A percentile compares a stretch with the other conserved stretches of the same genome.
These are phyloP conservation scores for Scheffersomyces coipomensis DNA, from an alignment of 805 yeast species.

Conservation along the genomic window DNA sequence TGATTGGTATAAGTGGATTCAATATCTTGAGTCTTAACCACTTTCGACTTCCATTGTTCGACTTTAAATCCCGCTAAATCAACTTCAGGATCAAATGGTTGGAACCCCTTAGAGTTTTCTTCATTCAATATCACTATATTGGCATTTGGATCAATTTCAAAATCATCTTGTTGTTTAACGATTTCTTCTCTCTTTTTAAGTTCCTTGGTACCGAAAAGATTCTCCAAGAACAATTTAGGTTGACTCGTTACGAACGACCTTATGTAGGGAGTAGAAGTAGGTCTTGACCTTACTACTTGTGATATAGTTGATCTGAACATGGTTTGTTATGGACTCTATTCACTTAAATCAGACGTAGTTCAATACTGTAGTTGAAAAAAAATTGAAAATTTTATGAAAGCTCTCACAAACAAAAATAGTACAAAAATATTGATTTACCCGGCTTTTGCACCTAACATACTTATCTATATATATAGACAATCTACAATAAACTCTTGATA, in stretches of 20 bases:
- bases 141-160: constrained; percentile 26
- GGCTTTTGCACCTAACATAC: too few species aligned
- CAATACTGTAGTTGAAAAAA: constrained; percentile 3
- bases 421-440: too few species aligned
- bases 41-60: constrained; percentile 32
- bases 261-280: constrained; percentile 1
- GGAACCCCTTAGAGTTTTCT: constrained; percentile 31
- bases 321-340: too few species aligned
- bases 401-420: neutral
- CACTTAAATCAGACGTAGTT: too few species aligned
- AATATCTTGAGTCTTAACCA: constrained; percentile 20
- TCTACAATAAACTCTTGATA: too few species aligned
- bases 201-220: constrained; percentile 32
- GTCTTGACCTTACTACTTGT: neutral
- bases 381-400: constrained; percentile 1
- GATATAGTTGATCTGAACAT: neutral
- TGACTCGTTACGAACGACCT: constrained; percentile 10
- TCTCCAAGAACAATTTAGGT: constrained; percentile 23
- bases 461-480: too few species aligned
- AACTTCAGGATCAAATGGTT: constrained; percentile 20
- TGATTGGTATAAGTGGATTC: constrained; percentile 23
- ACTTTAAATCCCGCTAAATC: constrained; percentile 38
- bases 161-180: constrained; percentile 35
- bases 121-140: constrained; percentile 35
- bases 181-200: constrained; percentile 31